phyloP scores from a whole-genome alignment of 139 green algal species.

The Chlorella sorokiniana region DNA sequence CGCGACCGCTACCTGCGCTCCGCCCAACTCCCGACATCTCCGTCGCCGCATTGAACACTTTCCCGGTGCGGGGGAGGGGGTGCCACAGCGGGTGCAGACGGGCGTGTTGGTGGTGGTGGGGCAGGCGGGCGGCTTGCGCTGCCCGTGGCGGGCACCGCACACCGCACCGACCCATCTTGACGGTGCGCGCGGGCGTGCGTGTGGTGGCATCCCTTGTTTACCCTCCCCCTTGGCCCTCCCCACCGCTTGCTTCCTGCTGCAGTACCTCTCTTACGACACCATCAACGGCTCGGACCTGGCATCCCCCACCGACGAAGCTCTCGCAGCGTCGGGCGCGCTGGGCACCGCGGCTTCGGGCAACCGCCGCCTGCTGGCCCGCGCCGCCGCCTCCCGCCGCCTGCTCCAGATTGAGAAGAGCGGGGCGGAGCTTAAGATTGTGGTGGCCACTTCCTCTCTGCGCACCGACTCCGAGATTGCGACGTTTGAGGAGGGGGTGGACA shows the following conservation, averaged over 20 bases:
- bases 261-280: constrained; percentile 19
- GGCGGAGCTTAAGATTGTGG: constrained; percentile 6
- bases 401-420: constrained; percentile 25
- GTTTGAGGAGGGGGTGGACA: constrained; percentile 86
- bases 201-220: too few relatives aligned
- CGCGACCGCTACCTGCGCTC: constrained; percentile 29
- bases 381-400: background rate
- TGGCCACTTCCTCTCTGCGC: constrained; percentile 3
- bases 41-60: background rate
- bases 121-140: background rate
- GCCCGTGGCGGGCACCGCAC: background rate
- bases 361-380: background rate
- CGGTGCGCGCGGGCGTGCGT: background rate
- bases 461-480: constrained; percentile 33
- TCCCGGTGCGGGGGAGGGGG: constrained; percentile 7
- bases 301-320: background rate
- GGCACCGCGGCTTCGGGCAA: background rate
- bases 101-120: too few relatives aligned
- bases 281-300: background rate
- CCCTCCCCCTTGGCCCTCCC: background rate
- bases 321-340: background rate
- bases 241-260: background rate
- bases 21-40: constrained; percentile 9
- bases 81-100: background rate
- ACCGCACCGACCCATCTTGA: background rate